Percentiles rank a stretch among this genome's conserved stretches.
These are phyloP conservation scores for Eugenia klotzschiana DNA, from an alignment of 441 rosid species.

Conservation along the genomic window DNA sequence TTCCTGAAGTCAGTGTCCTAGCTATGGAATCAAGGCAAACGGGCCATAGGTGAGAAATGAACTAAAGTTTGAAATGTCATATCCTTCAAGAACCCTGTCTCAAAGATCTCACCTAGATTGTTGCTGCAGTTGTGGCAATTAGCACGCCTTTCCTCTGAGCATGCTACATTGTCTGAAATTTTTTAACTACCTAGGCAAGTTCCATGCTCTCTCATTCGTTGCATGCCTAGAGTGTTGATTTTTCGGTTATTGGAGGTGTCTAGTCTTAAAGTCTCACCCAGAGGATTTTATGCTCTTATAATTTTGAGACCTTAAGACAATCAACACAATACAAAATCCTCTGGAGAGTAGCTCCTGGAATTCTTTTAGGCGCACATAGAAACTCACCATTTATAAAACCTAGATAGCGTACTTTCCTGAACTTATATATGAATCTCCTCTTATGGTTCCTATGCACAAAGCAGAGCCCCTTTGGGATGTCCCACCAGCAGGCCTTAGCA, in stretches of 20 bases:
- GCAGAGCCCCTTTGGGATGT: constrained; percentile 15
- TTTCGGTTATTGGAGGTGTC: background rate
- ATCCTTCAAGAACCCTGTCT: background rate
- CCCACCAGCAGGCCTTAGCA: constrained; percentile 13
- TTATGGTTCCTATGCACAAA: background rate
- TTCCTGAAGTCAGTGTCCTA: background rate
- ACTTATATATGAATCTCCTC: background rate
- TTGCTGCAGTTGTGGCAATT: background rate
- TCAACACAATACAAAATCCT: background rate
- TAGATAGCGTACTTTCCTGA: background rate
- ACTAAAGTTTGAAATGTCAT: background rate
- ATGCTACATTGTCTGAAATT: background rate
- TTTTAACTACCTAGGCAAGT: background rate
- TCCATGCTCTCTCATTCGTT: background rate
- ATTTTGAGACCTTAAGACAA: background rate
- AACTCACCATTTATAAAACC: background rate
- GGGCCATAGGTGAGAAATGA: background rate
- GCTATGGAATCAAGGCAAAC: background rate
- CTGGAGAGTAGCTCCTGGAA: background rate
- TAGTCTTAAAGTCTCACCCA: background rate
- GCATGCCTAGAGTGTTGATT: background rate
- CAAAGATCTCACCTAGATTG: background rate
- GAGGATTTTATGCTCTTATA: background rate
- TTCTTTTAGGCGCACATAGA: background rate
- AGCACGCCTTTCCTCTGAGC: background rate